phyloP scores from a whole-genome alignment of 139 green algal species.

The Chlorella vulgaris region DNA sequence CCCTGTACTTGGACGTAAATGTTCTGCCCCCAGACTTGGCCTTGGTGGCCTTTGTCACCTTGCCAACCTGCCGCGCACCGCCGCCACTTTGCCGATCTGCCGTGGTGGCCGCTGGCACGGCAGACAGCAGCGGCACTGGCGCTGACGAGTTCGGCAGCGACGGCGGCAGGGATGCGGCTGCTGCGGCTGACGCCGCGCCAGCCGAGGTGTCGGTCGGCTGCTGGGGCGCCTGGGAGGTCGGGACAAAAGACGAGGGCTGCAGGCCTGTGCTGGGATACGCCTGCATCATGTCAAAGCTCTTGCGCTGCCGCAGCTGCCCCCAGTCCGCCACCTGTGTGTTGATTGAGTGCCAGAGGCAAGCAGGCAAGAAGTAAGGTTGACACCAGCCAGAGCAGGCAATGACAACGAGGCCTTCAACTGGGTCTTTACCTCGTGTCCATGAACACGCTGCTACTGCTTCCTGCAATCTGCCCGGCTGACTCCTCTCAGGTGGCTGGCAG shows the following conservation, averaged over 20 bases:
- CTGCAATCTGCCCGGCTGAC: no score
- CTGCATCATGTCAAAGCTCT: slow-evolving; percentile 10
- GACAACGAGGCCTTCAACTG: not conserved
- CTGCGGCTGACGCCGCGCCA: not conserved
- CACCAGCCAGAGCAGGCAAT: not conserved
- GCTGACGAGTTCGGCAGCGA: slow-evolving; percentile 2
- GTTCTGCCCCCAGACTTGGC: slow-evolving; percentile 50
- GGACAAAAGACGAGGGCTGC: slow-evolving; percentile 33
- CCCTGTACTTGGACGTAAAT: slow-evolving; percentile 85
- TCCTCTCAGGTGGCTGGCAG: no score
- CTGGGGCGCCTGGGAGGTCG: slow-evolving; percentile 18
- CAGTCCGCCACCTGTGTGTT: slow-evolving; percentile 30
- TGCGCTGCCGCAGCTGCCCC: slow-evolving; percentile 27
- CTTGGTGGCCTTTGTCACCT: slow-evolving; percentile 40
- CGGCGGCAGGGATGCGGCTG: not conserved
- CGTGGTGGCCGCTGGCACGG: not conserved
- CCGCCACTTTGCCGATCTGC: not conserved
- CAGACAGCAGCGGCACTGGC: slow-evolving; percentile 10
- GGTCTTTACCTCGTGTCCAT: no score
- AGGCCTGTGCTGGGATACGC: slow-evolving; percentile 6
- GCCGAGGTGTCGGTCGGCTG: not conserved
- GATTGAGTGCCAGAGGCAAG: no score
- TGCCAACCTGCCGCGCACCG: slow-evolving; percentile 10
- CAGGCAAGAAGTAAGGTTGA: not conserved
- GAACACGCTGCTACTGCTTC: no score